Conservation (phyloP, 1,284 basidiomycete genomes). For the Marasmius oreades region DNA sequence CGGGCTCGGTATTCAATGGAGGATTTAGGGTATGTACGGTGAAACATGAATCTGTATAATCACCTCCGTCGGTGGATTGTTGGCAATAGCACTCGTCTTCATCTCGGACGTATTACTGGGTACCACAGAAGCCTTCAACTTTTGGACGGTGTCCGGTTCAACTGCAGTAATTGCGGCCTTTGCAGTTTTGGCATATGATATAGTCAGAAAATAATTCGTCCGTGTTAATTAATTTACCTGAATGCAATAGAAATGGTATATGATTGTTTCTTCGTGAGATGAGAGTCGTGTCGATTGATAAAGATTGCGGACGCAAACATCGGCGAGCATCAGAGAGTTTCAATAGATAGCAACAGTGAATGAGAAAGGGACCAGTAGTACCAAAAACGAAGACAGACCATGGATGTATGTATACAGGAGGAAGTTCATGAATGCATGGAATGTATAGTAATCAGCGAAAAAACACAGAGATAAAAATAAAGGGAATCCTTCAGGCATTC, state of each 20-base stretch:
- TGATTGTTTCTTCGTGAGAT: background rate
- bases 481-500: background rate
- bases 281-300: background rate
- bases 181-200: constrained; percentile 68
- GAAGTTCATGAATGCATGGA: background rate
- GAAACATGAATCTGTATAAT: constrained; percentile 41
- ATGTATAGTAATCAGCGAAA: background rate
- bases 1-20: constrained; percentile 73
- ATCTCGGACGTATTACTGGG: constrained; percentile 69
- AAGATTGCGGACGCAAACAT: constrained; percentile 13
- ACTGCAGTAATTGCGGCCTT: constrained; percentile 72
- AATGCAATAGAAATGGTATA: background rate
- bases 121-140: constrained; percentile 49
- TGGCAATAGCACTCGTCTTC: constrained; percentile 81
- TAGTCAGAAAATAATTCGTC: constrained; percentile 34
- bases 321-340: constrained; percentile 10
- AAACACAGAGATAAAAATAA: background rate
- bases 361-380: constrained; percentile 14
- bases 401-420: background rate
- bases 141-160: constrained; percentile 66
- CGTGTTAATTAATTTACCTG: background rate
- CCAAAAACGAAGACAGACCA: constrained; percentile 10
- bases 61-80: constrained; percentile 77
- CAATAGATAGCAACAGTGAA: constrained; percentile 29
- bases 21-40: constrained; percentile 63